These are phyloP conservation scores for Quercus tomentella DNA, from an alignment of 331 rosid species.

Conservation along the genomic window DNA sequence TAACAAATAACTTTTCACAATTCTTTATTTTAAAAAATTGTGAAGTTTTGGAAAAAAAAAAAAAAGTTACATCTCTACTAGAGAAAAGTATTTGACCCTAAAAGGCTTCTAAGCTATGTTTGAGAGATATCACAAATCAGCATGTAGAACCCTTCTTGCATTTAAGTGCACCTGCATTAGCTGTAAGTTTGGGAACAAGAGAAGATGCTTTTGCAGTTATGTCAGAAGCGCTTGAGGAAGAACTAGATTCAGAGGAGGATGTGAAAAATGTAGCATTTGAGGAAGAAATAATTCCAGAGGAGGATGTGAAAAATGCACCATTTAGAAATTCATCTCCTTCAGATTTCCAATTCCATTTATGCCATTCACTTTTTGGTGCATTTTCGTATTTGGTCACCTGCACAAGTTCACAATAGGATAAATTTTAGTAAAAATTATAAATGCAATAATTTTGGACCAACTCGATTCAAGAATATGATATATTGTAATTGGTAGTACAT, in stretches of 20 bases:
- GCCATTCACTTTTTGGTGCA: conserved; percentile 80
- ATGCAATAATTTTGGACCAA: no score
- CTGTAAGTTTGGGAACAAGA: conserved; percentile 66
- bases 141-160: conserved; percentile 76
- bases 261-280: conserved; percentile 41
- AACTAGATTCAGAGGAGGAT: no score
- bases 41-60: no score
- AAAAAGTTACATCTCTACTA: neutral
- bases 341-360: conserved; percentile 87
- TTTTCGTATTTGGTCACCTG: conserved; percentile 93
- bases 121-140: conserved; percentile 33
- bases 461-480: no score
- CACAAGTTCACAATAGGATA: neutral
- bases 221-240: conserved; percentile 53
- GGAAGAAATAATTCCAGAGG: conserved; percentile 59
- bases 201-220: conserved; percentile 85
- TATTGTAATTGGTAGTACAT: no score
- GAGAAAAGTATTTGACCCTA: conserved; percentile 21
- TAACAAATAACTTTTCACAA: no score
- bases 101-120: neutral
- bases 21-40: no score
- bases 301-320: conserved; percentile 77
- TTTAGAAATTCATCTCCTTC: conserved; percentile 70
- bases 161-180: conserved; percentile 55
- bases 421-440: no score